These are phyloP conservation scores for Glutinoglossum americanum DNA, from an alignment of 495 filamentous ascomycete genomes.

Conservation along the genomic window DNA sequence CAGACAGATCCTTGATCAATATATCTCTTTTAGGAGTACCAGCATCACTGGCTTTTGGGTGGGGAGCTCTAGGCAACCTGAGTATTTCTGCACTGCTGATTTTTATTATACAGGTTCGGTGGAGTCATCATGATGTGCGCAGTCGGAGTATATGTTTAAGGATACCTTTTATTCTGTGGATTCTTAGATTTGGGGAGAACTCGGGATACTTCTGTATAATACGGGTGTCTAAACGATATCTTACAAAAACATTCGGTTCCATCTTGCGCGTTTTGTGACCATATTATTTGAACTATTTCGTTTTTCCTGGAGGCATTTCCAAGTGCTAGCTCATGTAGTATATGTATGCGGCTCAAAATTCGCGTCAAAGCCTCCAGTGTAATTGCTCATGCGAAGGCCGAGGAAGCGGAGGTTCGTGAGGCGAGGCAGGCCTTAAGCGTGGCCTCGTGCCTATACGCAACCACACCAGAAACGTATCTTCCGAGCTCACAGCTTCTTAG, in stretches of 20 bases:
- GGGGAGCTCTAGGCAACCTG: conserved; percentile 16
- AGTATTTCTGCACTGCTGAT: background rate
- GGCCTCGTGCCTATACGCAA: too few relatives aligned
- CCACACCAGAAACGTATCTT: background rate
- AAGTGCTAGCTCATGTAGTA: background rate
- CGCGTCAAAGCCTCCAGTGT: background rate
- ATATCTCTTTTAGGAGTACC: conserved; percentile 65
- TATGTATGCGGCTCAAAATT: conserved; percentile 1
- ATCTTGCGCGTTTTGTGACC: background rate
- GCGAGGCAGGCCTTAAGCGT: too few relatives aligned
- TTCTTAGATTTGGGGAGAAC: background rate
- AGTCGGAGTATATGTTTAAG: conserved; percentile 92
- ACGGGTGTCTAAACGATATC: background rate
- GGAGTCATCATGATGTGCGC: conserved; percentile 97
- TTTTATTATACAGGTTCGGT: conserved; percentile 43
- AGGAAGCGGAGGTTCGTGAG: too few relatives aligned
- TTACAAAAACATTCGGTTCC: background rate
- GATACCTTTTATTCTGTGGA: background rate
- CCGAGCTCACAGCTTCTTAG: conserved; percentile 2
- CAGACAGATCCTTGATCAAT: conserved; percentile 71
- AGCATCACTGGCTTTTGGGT: conserved; percentile 80
- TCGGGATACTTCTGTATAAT: background rate
- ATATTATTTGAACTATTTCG: background rate
- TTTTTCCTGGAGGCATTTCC: background rate
- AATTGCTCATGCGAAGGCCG: too few relatives aligned